Base-by-base conservation (phyloP, 169 alveolate species). In the Cardiosporidium cionae region DNA sequence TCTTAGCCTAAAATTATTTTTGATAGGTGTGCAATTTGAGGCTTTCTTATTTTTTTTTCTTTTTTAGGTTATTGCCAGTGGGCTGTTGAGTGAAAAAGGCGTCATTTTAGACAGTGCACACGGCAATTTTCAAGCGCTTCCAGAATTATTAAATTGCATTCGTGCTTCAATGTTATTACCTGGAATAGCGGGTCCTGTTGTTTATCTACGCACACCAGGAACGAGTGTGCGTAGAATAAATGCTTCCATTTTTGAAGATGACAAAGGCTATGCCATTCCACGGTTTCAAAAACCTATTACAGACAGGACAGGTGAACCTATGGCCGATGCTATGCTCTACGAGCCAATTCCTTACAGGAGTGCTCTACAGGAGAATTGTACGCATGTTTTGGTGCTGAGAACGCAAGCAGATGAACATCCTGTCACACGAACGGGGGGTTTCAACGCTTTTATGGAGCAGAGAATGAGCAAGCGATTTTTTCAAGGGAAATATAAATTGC, bases 111-210 rank as follows among this genome's bases (percentile, higher is more conserved):
- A 68, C 28, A 58, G 74, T 25, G 6, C 7, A 0, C 62, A 65
- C 0, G 83, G 83, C 16, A 54, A 62, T 31, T 16, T 77, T 6
- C 25, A 34, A 3, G 68, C 33, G 36, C 0, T 77, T 33, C 68
- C 73, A 31, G 44, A 70, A 16, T 31, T 77, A n/a, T 7, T 23
- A n/a, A 74, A 71, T 32, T 77, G 83, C 54, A 34, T 77, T 32
- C 72, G 83, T 4, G 83, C 83, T 3, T 77, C 83, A 3, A 77
- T 77, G 83, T 58, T 77, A 53, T 25, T 77, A 36, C 83, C 83
- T 5, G 83, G 83, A 65, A 7, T 77, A 6, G 77, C 74, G 1
- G 83, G 83, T 4, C 78, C 83, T 2, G 79, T 77, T 7, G 83
- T 70, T 33, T 78, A 64, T 35, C 28, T 69, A 52, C 78, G 73